Base-by-base conservation (phyloP, 371 early-diverging fungal species). In the Zychaea mexicana region DNA sequence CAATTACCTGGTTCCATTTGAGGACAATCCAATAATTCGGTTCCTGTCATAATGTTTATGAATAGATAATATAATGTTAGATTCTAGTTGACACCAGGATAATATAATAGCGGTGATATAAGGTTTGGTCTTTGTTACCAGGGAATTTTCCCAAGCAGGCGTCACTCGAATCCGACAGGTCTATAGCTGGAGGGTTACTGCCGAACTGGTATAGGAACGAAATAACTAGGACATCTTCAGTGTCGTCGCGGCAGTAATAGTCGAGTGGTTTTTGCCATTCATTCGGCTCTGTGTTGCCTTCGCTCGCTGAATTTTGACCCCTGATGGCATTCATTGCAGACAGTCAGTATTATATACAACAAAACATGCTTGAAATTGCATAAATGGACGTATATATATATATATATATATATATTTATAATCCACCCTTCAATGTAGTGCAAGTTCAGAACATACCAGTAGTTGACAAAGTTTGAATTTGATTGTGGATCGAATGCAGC, bases 201-300 rank as follows among this genome's bases (percentile, higher is more conserved):
- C 83, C 84, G 36, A 88, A 85, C 28, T 87, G 71, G 68, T 64
- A 19, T 36, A 92, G 69, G 58, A 90, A 90, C 2, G 90, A 79
- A 13, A 92, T 33, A 3, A 88, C 77, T n/a, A 90, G 71, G 6
- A 77, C 74, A 66, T 90, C 86, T 32, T 78, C 80, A 3, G 74
- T 55, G 13, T 69, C 72, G 17, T 65, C 71, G 17, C 78, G 74
- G 61, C 92, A 92, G 69, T 90, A 92, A 2, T 71, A 65, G 15
- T 71, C 78, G 5, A 92, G 73, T 2, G 85, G 69, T 36, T 76
- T 52, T 61, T 78, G 79, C 52, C 62, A 59, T 19, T 26, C 49
- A 24, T 66, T 69, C 3, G 21, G 26, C 39, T 39, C 19, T 6
- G 7, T 6, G 12, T 24, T n/a, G 22, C 49, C 38, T 10, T 19